Evolutionary conservation across 768 basidiomycete species (phyloP).

Genomic region (Solioccasus polychromus): DNA sequence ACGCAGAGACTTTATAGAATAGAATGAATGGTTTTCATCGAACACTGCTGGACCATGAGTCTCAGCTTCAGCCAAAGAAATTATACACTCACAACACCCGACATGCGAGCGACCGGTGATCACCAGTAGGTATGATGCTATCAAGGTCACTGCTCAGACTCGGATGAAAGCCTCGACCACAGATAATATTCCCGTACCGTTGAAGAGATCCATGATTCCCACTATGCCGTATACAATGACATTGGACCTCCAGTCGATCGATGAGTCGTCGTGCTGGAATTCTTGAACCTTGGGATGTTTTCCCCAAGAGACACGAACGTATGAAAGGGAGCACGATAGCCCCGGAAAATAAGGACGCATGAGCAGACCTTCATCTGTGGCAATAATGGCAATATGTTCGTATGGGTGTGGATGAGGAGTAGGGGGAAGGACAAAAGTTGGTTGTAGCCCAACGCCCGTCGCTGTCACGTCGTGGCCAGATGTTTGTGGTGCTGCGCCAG

Average conservation of each 20-base stretch:
- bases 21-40: constrained; percentile 58
- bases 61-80: constrained; percentile 1
- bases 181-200: constrained; percentile 42
- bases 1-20: constrained; percentile 63
- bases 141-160: constrained; percentile 16
- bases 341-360: constrained; percentile 53
- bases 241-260: constrained; percentile 51
- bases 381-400: constrained; percentile 61
- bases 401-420: constrained; percentile 75
- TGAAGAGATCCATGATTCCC: constrained; percentile 69
- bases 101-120: constrained; percentile 61
- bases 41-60: constrained; percentile 48
- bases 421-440: constrained; percentile 62
- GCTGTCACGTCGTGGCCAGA: constrained; percentile 8
- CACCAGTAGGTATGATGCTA: constrained; percentile 76
- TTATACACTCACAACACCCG: constrained; percentile 56
- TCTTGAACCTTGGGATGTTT: constrained; percentile 55
- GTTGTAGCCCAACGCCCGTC: constrained; percentile 41
- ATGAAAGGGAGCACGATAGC: constrained; percentile 25
- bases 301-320: constrained; percentile 59
- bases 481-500: background rate
- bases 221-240: constrained; percentile 74
- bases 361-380: constrained; percentile 60
- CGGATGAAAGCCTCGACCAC: constrained; percentile 5
- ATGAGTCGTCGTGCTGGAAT: constrained; percentile 34